A percentile compares a stretch with the other conserved stretches of the same genome.
phyloP scores from a whole-genome alignment of 169 alveolate genomes.

The Plasmodium adleri region DNA sequence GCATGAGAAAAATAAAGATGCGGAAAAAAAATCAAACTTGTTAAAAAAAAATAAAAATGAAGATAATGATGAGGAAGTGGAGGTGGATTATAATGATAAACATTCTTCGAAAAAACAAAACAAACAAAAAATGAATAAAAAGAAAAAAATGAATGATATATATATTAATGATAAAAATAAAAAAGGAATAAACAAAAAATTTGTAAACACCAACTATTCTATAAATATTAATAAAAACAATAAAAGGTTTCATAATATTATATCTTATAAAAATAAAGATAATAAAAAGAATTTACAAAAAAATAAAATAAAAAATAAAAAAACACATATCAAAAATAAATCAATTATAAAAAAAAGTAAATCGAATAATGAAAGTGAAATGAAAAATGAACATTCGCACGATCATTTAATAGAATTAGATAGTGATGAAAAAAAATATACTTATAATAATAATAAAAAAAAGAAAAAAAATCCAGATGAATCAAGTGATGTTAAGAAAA shows the following conservation, averaged over 20 bases:
- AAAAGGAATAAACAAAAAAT: conserved; percentile 18
- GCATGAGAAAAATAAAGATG: too few relatives aligned
- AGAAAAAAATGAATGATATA: conserved; percentile 7
- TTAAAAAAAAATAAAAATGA: too few relatives aligned
- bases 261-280: neutral
- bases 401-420: too few relatives aligned
- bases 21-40: too few relatives aligned
- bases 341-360: neutral
- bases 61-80: too few relatives aligned
- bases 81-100: neutral
- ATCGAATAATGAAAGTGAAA: neutral
- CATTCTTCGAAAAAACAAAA: too few relatives aligned
- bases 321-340: neutral
- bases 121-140: neutral
- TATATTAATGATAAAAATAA: neutral
- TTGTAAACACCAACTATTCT: conserved; percentile 43
- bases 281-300: neutral
- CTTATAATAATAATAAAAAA: neutral
- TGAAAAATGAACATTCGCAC: neutral
- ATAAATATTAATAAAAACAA: conserved; percentile 37
- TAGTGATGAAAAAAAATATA: neutral
- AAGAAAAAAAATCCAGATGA: neutral
- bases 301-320: neutral
- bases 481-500: neutral
- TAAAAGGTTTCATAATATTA: conserved; percentile 21